Evolutionary conservation across 768 basidiomycete species (phyloP), one percentile per base, ranked within the genome.

Genomic region (Candolleomyces efflorescens): DNA sequence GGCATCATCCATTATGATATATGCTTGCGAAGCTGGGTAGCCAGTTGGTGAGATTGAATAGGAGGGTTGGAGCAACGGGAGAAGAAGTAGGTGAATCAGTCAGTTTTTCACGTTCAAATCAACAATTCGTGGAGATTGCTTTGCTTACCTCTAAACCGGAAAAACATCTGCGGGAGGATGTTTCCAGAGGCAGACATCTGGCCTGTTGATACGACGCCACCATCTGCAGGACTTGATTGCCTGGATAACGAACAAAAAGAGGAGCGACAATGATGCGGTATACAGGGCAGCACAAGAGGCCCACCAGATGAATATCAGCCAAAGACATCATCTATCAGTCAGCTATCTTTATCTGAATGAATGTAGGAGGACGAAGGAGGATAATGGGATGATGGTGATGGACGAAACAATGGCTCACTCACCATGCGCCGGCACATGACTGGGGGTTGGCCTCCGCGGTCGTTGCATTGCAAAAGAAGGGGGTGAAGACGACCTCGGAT

Each of bases 101-200:
- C 11, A 26, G 17, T 27, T 22, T n/a, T n/a, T n/a, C 32, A 12
- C 27, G 44, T 10, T 12, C n/a, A n/a, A 32, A 24, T n/a, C 36
- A 41, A 55, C 12, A 20, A 41, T 9, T 38, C n/a, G 17, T 6
- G 4, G 24, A 39, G 15, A 49, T 22, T 22, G 50, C 49, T 53
- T 52, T 39, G 22, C 27, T 60, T 61, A 82, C 84, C 84, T 72
- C 73, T 74, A 68, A 84, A 82, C 32, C 70, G 72, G 55, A 86
- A 65, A 63, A 84, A 85, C 71, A 85, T 72, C 58, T 85, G 84
- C 1, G 83, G 84, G 57, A 82, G 67, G 39, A 82, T 73, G 55
- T 76, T 67, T 20, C 67, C 73, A 15, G 75, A 69, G 41, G 67
- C 68, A 39, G 74, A 64, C 62, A 73, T 71, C 5, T 81, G 78